A percentile compares a stretch with the other conserved stretches of the same genome.
Conservation (phyloP, 2,329 filamentous ascomycete species). For the Sporothrix humicola region DNA sequence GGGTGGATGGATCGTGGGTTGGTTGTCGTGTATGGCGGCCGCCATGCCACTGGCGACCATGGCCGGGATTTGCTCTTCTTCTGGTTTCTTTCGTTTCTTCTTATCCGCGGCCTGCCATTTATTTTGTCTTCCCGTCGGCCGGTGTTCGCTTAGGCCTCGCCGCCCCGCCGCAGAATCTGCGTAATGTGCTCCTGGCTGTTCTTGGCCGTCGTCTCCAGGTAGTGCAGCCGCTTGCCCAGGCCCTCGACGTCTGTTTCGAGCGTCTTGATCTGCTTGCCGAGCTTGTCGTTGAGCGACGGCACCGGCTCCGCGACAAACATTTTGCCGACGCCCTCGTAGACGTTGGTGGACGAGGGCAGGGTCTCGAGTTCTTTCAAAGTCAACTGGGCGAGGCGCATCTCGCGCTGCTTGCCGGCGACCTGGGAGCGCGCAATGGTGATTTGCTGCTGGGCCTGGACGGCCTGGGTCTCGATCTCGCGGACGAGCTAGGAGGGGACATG, state of each 20-base stretch:
- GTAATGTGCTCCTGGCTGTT: constrained; percentile 92
- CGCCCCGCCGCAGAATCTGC: constrained; percentile 73
- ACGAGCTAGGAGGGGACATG: constrained; percentile 67
- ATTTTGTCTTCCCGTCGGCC: background rate
- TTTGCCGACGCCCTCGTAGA: constrained; percentile 96
- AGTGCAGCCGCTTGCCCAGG: constrained; percentile 86
- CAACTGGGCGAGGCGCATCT: constrained; percentile 85
- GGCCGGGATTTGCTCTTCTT: no score
- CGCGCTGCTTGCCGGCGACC: constrained; percentile 82
- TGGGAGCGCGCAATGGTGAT: constrained; percentile 85
- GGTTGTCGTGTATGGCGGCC: background rate
- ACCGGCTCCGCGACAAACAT: constrained; percentile 91
- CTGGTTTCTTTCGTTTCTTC: background rate
- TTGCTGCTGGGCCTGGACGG: constrained; percentile 86
- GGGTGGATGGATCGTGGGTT: background rate
- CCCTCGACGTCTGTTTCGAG: constrained; percentile 79
- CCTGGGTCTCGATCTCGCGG: constrained; percentile 92
- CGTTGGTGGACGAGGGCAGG: constrained; percentile 74
- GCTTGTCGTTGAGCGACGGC: constrained; percentile 73
- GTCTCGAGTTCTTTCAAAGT: constrained; percentile 82
- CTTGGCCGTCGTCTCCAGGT: constrained; percentile 92
- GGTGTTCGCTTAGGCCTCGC: constrained; percentile 38
- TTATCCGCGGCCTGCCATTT: constrained; percentile 4
- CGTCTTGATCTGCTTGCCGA: constrained; percentile 74
- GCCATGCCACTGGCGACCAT: no score